Evolutionary conservation across 306 rosid genomes (phyloP).

Genomic region (Psophocarpus tetragonolobus): DNA sequence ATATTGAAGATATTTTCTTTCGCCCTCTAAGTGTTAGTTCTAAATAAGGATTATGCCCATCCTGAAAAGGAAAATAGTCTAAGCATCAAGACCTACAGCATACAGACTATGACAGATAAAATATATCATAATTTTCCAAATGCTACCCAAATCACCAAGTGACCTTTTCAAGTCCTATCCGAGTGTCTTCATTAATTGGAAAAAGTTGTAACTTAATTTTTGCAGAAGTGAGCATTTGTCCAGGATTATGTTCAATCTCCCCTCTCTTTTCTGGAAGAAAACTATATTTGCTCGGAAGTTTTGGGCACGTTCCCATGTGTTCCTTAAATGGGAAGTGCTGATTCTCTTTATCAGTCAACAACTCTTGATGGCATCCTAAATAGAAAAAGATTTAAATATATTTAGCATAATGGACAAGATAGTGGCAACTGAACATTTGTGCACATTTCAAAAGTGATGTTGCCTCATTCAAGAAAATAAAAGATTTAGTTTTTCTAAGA

Average conservation of each 20-base stretch:
- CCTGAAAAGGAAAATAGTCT: constrained; percentile 49
- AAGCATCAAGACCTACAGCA: constrained; percentile 24
- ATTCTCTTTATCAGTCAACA: constrained; percentile 40
- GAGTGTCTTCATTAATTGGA: constrained; percentile 67
- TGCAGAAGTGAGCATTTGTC: constrained; percentile 48
- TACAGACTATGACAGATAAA: constrained; percentile 22
- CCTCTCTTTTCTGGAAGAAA: constrained; percentile 31
- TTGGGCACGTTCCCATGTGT: constrained; percentile 24
- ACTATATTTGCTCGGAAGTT: constrained; percentile 10
- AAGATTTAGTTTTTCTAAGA: neutral
- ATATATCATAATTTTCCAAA: constrained; percentile 25
- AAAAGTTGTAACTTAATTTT: constrained; percentile 83
- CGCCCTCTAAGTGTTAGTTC: constrained; percentile 72
- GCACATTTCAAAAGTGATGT: neutral
- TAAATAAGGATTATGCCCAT: constrained; percentile 73
- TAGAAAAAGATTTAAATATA: neutral
- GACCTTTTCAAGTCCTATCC: constrained; percentile 75
- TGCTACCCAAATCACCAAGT: constrained; percentile 32
- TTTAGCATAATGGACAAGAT: neutral
- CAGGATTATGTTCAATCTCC: constrained; percentile 33
- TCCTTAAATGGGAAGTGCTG: constrained; percentile 30
- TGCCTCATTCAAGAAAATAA: constrained; percentile 6
- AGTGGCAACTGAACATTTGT: constrained; percentile 5
- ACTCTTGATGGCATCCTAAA: constrained; percentile 40
- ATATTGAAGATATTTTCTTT: constrained; percentile 84